phyloP scores from a whole-genome alignment of 2,329 filamentous ascomycete species.

The Aspergillus oerlinghausenensis region DNA sequence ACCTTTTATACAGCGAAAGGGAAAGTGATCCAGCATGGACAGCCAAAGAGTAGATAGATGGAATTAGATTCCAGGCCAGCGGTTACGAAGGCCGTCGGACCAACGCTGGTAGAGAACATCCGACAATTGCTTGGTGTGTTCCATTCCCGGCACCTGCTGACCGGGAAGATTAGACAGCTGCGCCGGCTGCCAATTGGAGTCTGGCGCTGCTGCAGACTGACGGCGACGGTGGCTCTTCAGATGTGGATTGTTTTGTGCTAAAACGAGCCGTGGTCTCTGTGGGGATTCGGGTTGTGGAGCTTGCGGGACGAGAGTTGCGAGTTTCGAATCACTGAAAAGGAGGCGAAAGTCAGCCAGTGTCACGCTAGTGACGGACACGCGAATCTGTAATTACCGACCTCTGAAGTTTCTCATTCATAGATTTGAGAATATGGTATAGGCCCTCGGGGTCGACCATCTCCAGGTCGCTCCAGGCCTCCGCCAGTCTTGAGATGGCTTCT shows the following conservation, averaged over 20 bases:
- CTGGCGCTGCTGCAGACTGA: slow-evolving; percentile 43
- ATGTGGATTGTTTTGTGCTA: slow-evolving; percentile 80
- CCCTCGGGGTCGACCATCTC: slow-evolving; percentile 88
- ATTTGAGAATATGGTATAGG: slow-evolving; percentile 76
- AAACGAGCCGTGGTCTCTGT: slow-evolving; percentile 60
- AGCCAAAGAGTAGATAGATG: not conserved
- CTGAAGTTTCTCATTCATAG: slow-evolving; percentile 69
- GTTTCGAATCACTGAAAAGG: slow-evolving; percentile 32
- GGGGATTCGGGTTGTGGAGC: slow-evolving; percentile 39
- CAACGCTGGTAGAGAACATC: slow-evolving; percentile 89
- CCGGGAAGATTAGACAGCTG: slow-evolving; percentile 50
- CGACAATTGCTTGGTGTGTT: slow-evolving; percentile 82
- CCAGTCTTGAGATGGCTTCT: slow-evolving; percentile 75
- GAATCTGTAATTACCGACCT: slow-evolving; percentile 22
- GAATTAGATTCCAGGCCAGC: slow-evolving; percentile 52
- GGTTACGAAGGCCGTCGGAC: slow-evolving; percentile 73
- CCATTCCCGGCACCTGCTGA: slow-evolving; percentile 68
- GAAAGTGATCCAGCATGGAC: slow-evolving; percentile 6
- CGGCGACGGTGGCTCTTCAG: slow-evolving; percentile 71
- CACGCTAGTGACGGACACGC: not conserved
- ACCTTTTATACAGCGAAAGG: slow-evolving; percentile 28
- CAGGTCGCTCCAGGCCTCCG: slow-evolving; percentile 78
- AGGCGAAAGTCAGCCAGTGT: slow-evolving; percentile 3
- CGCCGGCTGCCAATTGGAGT: slow-evolving; percentile 36
- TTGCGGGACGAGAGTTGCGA: slow-evolving; percentile 36